Evolutionary conservation across 75 land plant genomes (phyloP).

Genomic region (Azolla pinnata): DNA sequence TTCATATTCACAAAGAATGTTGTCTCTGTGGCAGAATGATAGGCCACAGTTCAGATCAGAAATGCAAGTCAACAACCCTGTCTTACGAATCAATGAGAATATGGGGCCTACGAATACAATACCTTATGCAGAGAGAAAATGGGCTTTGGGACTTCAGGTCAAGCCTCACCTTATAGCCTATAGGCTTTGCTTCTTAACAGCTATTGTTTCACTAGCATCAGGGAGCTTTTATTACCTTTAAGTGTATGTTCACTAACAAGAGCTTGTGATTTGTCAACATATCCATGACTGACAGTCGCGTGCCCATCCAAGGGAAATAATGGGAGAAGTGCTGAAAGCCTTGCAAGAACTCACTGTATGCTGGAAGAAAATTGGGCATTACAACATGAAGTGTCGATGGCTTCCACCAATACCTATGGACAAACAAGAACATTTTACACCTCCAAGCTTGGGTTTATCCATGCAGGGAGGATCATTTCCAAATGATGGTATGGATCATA

Average conservation of each 20-base stretch:
- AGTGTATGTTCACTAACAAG: no score
- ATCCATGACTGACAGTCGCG: constrained; percentile 40
- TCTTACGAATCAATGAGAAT: not conserved
- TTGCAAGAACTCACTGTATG: constrained; percentile 76
- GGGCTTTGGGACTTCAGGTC: constrained; percentile 57
- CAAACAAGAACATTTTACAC: constrained; percentile 14
- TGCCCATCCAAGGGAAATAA: constrained; percentile 89
- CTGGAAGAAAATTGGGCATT: constrained; percentile 86
- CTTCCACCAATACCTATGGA: constrained; percentile 26
- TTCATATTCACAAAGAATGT: not conserved
- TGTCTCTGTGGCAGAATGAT: not conserved
- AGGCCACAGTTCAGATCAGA: not conserved
- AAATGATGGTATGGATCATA: constrained; percentile 25
- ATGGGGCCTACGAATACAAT: constrained; percentile 7
- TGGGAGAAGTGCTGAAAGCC: constrained; percentile 71
- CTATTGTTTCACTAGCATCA: not conserved
- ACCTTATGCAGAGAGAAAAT: constrained; percentile 45
- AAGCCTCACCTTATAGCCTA: not conserved
- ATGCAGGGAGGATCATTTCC: constrained; percentile 18
- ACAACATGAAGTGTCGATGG: constrained; percentile 92
- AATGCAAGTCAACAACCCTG: not conserved
- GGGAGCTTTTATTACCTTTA: not conserved
- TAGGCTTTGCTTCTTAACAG: not conserved
- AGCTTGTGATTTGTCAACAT: not conserved
- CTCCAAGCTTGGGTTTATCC: constrained; percentile 16